Conservation (phyloP, 139 green algal species). For the Desmodesmus armatus region DNA sequence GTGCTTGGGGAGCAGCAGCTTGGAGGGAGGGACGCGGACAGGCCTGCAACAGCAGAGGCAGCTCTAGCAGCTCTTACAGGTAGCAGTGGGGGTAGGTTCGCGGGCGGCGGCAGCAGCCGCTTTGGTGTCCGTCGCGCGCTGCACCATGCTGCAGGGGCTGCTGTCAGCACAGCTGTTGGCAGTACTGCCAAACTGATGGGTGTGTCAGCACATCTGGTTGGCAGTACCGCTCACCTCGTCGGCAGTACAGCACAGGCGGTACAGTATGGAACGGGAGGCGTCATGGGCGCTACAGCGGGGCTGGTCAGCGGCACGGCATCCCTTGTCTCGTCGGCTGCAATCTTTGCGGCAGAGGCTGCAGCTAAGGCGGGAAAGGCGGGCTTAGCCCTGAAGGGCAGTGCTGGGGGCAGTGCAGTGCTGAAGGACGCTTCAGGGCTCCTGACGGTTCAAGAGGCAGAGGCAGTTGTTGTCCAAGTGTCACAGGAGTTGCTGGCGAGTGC, state of each 20-base stretch:
- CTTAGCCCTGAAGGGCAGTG: neutral
- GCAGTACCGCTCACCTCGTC: constrained; percentile 32
- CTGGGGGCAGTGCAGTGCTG: neutral
- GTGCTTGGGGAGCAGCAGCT: constrained; percentile 29
- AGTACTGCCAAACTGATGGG: neutral
- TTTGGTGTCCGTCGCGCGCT: constrained; percentile 35
- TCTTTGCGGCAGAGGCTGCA: constrained; percentile 26
- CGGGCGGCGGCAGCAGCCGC: constrained; percentile 32
- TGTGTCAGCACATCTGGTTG: constrained; percentile 3
- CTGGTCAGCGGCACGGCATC: constrained; percentile 33
- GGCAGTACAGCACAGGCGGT: constrained; percentile 34
- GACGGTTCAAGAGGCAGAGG: constrained; percentile 16
- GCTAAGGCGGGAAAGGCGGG: constrained; percentile 1
- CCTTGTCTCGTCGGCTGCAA: constrained; percentile 20
- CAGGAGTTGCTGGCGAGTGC: constrained; percentile 40
- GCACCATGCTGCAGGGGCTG: neutral
- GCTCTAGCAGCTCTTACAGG: constrained; percentile 24
- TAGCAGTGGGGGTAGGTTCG: too few relatives aligned
- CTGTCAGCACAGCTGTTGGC: neutral
- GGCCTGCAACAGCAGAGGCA: constrained; percentile 15
- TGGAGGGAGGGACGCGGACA: too few relatives aligned
- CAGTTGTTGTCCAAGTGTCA: constrained; percentile 7
- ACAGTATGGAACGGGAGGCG: constrained; percentile 8
- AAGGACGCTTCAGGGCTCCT: neutral
- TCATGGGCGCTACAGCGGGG: constrained; percentile 37